Base-by-base conservation (phyloP, 345 rosid species). In the Salix viminalis region DNA sequence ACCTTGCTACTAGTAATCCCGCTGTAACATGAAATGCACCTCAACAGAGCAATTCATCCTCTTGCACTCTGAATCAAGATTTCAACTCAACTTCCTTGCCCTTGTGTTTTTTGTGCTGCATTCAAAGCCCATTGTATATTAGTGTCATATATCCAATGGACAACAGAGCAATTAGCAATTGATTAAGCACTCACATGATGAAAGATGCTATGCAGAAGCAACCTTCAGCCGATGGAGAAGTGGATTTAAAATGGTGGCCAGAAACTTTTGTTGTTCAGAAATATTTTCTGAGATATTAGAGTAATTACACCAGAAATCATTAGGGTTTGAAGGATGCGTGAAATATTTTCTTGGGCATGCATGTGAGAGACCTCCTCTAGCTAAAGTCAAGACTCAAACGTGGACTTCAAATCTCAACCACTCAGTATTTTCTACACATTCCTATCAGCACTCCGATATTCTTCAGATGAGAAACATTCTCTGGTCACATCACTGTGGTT, bases 241-340 rank as follows among this genome's bases (percentile, higher is more conserved):
- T 78, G 84, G 75, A 78, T 42, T 30, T 52, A 71, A 71, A 82
- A 82, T 16, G 84, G 44, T 13, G 75, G 79, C 84, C 84, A 78
- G 79, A 82, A 82, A 65, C 78, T 75, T 52, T 69, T 36, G 13
- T 2, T 79, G 70, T 79, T 80, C 32, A 82, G 75, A 79, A 82
- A 79, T 21, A 79, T 21, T 69, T 46, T 76, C 75, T 82, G 82
- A 1, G 85, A 82, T 62, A 75, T 52, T 72, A 75, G 87, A 50
- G 97, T 92, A 41, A 79, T 77, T 70, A 80, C 77, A 64, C 94
- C 83, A 7, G 96, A 87, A 77, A 91, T 39, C 72, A 90, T 36
- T 1, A 87, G 77, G 70, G 81, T 83, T 85, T 83, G 82, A 83
- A 85, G 88, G 79, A 41, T 72, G 79, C 72, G 79, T 70, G 76